Evolutionary conservation across 106 monocot species (phyloP), one percentile per base, ranked within the genome.

Genomic region (Posidonia australis): DNA sequence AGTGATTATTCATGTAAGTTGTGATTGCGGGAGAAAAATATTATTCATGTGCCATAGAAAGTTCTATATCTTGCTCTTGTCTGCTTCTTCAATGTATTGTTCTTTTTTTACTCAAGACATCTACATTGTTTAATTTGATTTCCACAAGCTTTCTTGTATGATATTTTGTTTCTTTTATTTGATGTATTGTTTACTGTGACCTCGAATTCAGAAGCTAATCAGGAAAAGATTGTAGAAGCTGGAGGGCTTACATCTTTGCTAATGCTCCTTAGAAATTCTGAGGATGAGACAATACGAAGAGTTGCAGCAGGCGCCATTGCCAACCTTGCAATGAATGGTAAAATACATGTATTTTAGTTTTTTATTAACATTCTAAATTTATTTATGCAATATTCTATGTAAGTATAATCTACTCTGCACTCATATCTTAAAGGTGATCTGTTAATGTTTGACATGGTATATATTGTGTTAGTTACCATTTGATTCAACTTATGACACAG

Each of bases 301-400:
- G 96, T 98, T 52, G 87, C 96, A 32, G 96, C 96, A 46, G 96
- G 96, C 65, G 96, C 96, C 68, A 85, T 98, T 70, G 96, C 96
- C 46, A 98, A 98, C 53, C 90, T 98, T 80, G 96, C 96, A 72
- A 90, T 90, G 96, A 90, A 90, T 71, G 90, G 96, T 98, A 87
- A 19, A 10, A 18, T 49, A 21, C 28, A 17, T 64, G 36, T 36
- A n/a, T 36, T 2, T 36, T 36, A 7, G 7, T 36, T 36, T 36
- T 36, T 36, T 4, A 36, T 36, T 36, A n/a, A n/a, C n/a, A n/a
- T 36, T 7, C 36, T 36, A 36, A 7, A 36, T 36, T n/a, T n/a
- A n/a, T n/a, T n/a, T n/a, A n/a, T n/a, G n/a, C n/a, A n/a, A n/a
- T n/a, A n/a, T n/a, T n/a, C n/a, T 2, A 36, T 36, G 36, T 7